phyloP scores from a whole-genome alignment of 495 filamentous ascomycete genomes.

The Talaromyces liani region DNA sequence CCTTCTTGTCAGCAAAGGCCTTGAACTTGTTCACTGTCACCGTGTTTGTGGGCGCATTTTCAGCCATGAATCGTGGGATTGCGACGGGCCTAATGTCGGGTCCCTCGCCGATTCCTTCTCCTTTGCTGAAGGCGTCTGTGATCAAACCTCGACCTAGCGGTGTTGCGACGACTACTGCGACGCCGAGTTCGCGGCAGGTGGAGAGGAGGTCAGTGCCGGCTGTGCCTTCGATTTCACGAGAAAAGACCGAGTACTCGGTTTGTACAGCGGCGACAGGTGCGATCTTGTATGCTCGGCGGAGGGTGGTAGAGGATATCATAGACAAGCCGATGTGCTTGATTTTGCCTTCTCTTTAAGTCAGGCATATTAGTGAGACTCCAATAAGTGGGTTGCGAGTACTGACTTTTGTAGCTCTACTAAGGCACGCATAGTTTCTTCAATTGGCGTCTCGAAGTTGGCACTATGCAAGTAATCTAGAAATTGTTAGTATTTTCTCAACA shows the following conservation, averaged over 20 bases:
- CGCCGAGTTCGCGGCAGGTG: constrained; percentile 40
- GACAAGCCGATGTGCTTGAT: constrained; percentile 39
- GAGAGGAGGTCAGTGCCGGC: constrained; percentile 37
- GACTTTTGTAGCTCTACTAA: constrained; percentile 38
- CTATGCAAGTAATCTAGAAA: constrained; percentile 22
- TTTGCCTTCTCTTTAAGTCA: constrained; percentile 34
- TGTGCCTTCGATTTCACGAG: constrained; percentile 46
- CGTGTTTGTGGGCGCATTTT: constrained; percentile 43
- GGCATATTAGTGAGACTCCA: background rate
- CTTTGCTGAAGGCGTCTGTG: constrained; percentile 25
- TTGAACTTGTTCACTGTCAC: constrained; percentile 30
- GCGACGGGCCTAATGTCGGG: constrained; percentile 18
- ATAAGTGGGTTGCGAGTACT: background rate
- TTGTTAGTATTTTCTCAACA: background rate
- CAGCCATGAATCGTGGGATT: constrained; percentile 41
- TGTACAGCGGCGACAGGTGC: constrained; percentile 33
- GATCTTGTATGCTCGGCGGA: constrained; percentile 33
- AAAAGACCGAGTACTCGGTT: constrained; percentile 34
- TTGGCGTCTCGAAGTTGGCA: constrained; percentile 32
- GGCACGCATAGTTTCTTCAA: constrained; percentile 40
- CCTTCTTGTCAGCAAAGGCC: constrained; percentile 39
- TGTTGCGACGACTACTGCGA: constrained; percentile 35
- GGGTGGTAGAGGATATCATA: constrained; percentile 22
- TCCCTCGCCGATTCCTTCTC: constrained; percentile 14
- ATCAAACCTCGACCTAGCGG: constrained; percentile 42